Percentiles rank a stretch among this genome's conserved stretches.
Evolutionary conservation across 2,329 filamentous ascomycete genomes (phyloP).

Genomic region (Sclerotinia minor): DNA sequence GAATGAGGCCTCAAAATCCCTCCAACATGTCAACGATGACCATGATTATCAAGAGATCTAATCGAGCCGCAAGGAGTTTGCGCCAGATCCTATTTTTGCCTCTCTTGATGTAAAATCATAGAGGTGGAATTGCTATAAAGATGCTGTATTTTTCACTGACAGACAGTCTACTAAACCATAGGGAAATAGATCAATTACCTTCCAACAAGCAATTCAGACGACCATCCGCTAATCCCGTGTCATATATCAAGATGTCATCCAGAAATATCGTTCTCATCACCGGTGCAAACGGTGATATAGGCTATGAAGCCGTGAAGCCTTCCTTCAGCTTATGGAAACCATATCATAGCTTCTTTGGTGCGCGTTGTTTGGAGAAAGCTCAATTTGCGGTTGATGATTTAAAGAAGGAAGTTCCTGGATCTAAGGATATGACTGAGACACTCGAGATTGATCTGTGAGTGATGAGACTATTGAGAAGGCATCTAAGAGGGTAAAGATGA

Average conservation of each 20-base stretch:
- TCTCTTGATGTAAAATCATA: neutral
- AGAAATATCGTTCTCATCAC: slow-evolving; percentile 44
- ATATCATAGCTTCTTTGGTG: slow-evolving; percentile 46
- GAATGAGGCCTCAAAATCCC: neutral
- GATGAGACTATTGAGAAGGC: slow-evolving; percentile 35
- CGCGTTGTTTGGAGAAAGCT: slow-evolving; percentile 43
- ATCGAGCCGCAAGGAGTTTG: neutral
- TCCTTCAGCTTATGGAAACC: slow-evolving; percentile 42
- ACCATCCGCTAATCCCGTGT: neutral
- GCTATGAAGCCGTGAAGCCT: slow-evolving; percentile 46
- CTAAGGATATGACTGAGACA: slow-evolving; percentile 33
- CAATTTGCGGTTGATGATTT: slow-evolving; percentile 43
- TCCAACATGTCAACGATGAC: neutral
- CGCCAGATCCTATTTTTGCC: neutral
- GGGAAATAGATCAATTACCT: neutral
- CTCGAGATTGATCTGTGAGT: slow-evolving; percentile 32
- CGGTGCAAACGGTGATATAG: slow-evolving; percentile 48
- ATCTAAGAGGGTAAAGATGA: slow-evolving; percentile 28
- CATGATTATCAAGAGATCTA: neutral
- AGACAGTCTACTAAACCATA: neutral
- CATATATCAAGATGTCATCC: slow-evolving; percentile 21
- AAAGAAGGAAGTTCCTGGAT: slow-evolving; percentile 40
- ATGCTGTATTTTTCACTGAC: neutral
- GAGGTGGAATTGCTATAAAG: neutral
- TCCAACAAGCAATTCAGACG: neutral